Evolutionary conservation across 495 filamentous ascomycete species (phyloP).

Genomic region (Gamarada debralockiae): DNA sequence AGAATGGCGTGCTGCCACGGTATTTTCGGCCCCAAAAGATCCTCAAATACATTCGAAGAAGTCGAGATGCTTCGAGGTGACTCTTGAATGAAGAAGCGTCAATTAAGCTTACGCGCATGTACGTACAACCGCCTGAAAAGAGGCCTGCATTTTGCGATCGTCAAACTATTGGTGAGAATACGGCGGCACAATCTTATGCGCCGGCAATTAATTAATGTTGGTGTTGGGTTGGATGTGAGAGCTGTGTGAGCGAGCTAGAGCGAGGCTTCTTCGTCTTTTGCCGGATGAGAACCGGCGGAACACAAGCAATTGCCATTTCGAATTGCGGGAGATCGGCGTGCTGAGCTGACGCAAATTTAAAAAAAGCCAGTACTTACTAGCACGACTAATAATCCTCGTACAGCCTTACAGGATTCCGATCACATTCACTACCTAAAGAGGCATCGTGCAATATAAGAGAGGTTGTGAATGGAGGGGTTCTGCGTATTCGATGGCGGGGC

Average conservation of each 20-base stretch:
- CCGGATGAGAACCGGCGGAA: neutral
- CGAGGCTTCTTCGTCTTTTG: neutral
- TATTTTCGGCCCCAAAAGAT: neutral
- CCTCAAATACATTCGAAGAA: neutral
- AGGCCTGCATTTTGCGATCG: neutral
- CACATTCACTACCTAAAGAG: neutral
- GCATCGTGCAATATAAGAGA: neutral
- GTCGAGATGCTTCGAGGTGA: neutral
- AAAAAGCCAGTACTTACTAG: too few relatives aligned
- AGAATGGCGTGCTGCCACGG: neutral
- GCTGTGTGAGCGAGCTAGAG: neutral
- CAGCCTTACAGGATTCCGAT: neutral
- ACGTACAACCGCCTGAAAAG: neutral
- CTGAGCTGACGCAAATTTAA: too few relatives aligned
- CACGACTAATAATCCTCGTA: too few relatives aligned
- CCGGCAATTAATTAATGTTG: neutral
- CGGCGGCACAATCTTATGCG: conserved; percentile 10
- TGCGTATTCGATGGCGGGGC: neutral
- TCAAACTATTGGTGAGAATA: conserved; percentile 10
- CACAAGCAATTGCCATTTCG: too few relatives aligned
- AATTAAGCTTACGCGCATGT: neutral
- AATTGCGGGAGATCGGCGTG: too few relatives aligned
- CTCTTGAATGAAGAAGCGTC: neutral
- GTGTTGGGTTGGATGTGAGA: neutral
- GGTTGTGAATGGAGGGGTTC: neutral